These are phyloP conservation scores for Acanthamoeba lenticulata DNA, from an alignment of 208 protist species.

Conservation along the genomic window DNA sequence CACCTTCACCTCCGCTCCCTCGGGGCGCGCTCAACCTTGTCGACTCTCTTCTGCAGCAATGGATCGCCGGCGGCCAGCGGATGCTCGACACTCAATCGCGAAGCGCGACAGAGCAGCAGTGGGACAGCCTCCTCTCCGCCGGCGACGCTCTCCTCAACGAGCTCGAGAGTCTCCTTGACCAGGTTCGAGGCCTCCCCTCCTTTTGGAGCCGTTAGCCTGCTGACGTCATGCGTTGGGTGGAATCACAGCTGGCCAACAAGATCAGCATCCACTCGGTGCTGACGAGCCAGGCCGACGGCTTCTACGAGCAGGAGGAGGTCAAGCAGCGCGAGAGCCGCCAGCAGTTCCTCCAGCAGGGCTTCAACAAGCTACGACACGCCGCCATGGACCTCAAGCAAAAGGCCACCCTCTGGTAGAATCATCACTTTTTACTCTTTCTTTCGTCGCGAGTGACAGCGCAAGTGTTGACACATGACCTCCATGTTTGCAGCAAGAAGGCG, in stretches of 20 bases:
- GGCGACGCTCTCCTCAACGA: not conserved
- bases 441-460: not conserved
- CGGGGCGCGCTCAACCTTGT: not conserved
- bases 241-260: not conserved
- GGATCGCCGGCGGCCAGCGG: not conserved
- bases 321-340: not conserved
- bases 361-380: not conserved
- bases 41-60: not conserved
- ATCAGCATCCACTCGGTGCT: slow-evolving; percentile 26
- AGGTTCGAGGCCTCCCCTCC: not conserved
- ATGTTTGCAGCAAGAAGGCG: not conserved
- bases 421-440: too few species aligned
- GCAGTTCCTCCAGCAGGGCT: slow-evolving; percentile 5
- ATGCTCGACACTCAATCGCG: not conserved
- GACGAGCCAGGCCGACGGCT: not conserved
- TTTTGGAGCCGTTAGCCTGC: not conserved
- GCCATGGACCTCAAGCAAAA: not conserved
- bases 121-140: not conserved
- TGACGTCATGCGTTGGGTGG: not conserved
- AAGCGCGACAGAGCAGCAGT: not conserved
- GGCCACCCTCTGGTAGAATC: not conserved
- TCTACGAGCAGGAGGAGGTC: slow-evolving; percentile 31
- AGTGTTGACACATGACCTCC: not conserved
- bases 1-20: not conserved
- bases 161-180: not conserved